Evolutionary conservation across 2,329 filamentous ascomycete species (phyloP).

Genomic region (Neonectria neomacrospora): DNA sequence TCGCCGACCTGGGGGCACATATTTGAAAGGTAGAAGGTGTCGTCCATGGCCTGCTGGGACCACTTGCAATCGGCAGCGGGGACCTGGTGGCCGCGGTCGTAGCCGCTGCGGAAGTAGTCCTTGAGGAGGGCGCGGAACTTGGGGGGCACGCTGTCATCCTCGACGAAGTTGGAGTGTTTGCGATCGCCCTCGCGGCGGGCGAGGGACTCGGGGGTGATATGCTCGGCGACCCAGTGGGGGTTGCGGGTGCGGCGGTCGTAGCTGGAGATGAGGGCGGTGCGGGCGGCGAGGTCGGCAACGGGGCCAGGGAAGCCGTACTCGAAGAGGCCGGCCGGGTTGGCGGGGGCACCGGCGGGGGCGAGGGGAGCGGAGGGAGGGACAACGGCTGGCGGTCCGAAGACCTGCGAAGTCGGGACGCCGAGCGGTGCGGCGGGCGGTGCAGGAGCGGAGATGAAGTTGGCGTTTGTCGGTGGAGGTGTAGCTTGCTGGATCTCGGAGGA

Average conservation of each 20-base stretch:
- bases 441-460: slow-evolving; percentile 45
- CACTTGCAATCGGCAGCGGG: slow-evolving; percentile 97
- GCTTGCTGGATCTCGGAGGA: slow-evolving; percentile 53
- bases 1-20: slow-evolving; percentile 99
- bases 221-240: slow-evolving; percentile 94
- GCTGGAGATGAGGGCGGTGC: slow-evolving; percentile 81
- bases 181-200: slow-evolving; percentile 80
- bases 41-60: slow-evolving; percentile 93
- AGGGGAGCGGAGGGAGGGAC: slow-evolving; percentile 45
- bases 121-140: slow-evolving; percentile 90
- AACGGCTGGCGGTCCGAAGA: slow-evolving; percentile 52
- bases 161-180: slow-evolving; percentile 82
- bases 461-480: slow-evolving; percentile 44
- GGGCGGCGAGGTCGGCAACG: slow-evolving; percentile 81
- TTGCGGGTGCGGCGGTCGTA: slow-evolving; percentile 93
- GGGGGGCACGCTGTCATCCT: slow-evolving; percentile 82
- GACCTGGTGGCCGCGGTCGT: slow-evolving; percentile 96
- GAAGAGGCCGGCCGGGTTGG: slow-evolving; percentile 81
- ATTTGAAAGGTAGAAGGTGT: slow-evolving; percentile 91
- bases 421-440: slow-evolving; percentile 46
- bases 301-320: slow-evolving; percentile 94
- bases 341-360: slow-evolving; percentile 56
- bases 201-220: slow-evolving; percentile 92
- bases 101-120: slow-evolving; percentile 95
- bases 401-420: slow-evolving; percentile 69